phyloP scores from a whole-genome alignment of 2,329 filamentous ascomycete genomes.

The Geosmithia putterillii region DNA sequence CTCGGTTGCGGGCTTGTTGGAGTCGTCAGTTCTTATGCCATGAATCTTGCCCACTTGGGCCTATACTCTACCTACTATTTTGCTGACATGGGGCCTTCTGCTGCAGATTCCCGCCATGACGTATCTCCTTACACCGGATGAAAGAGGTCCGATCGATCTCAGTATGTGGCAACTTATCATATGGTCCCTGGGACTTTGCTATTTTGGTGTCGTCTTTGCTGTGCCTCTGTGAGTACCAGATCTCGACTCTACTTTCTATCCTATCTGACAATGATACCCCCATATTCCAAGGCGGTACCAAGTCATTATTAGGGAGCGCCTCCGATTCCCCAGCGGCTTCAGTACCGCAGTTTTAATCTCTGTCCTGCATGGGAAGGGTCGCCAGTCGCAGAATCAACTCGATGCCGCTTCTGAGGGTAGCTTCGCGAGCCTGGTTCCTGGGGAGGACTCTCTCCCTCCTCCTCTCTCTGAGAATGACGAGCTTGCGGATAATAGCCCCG shows the following conservation, averaged over 20 bases:
- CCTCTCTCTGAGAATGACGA: conserved; percentile 11
- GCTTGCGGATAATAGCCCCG: conserved; percentile 18
- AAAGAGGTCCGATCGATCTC: conserved; percentile 65
- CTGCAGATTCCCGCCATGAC: conserved; percentile 71
- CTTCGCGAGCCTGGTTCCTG: conserved; percentile 29
- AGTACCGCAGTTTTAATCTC: conserved; percentile 90
- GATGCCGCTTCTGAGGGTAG: conserved; percentile 22
- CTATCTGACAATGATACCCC: not conserved
- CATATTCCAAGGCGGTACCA: conserved; percentile 50
- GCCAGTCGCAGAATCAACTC: conserved; percentile 17
- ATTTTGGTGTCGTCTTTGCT: conserved; percentile 94
- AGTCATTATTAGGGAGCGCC: conserved; percentile 82
- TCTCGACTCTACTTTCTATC: not conserved
- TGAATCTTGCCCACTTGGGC: not conserved
- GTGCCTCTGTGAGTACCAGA: conserved; percentile 58
- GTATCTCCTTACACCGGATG: conserved; percentile 64
- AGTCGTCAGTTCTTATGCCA: conserved; percentile 37
- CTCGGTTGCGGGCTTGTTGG: conserved; percentile 92
- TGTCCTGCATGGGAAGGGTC: conserved; percentile 61
- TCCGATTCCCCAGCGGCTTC: conserved; percentile 91
- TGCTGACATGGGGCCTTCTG: not conserved
- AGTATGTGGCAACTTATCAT: conserved; percentile 67
- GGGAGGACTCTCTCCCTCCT: conserved; percentile 9
- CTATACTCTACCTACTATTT: not conserved
- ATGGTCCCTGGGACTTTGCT: conserved; percentile 87